phyloP scores from a whole-genome alignment of 2,329 filamentous ascomycete species.

The Chaetomiaceae sp. region DNA sequence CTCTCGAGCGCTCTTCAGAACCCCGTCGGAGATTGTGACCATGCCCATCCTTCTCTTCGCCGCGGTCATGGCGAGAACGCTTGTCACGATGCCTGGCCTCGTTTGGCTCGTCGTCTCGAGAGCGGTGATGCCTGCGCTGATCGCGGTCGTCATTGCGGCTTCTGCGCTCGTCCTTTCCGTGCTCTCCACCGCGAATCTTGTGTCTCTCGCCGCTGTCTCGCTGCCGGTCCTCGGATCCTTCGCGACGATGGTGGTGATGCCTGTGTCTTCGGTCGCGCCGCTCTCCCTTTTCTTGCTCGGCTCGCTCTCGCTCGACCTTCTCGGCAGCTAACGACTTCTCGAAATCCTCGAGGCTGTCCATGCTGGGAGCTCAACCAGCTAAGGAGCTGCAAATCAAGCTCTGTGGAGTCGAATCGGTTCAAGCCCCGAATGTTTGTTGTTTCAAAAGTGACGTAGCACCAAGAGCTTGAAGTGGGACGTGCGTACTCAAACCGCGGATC shows the following conservation, averaged over 20 bases:
- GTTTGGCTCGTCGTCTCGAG: constrained; percentile 36
- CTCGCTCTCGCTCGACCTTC: constrained; percentile 29
- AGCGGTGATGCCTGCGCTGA: constrained; percentile 29
- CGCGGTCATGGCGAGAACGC: constrained; percentile 50
- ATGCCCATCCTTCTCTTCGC: constrained; percentile 36
- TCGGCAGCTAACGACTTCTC: constrained; percentile 35
- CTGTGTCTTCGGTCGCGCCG: constrained; percentile 26
- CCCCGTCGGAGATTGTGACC: constrained; percentile 42
- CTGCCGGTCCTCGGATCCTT: constrained; percentile 24
- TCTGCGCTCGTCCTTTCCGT: constrained; percentile 25
- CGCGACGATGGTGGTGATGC: constrained; percentile 28
- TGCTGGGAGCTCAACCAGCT: background rate
- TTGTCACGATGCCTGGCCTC: constrained; percentile 57
- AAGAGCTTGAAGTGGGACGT: too few relatives aligned
- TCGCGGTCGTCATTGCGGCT: constrained; percentile 27
- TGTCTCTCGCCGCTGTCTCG: constrained; percentile 10
- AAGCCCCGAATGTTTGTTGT: too few relatives aligned
- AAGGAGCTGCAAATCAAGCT: background rate
- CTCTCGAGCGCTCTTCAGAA: constrained; percentile 28
- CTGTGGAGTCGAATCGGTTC: too few relatives aligned
- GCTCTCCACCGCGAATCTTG: constrained; percentile 26
- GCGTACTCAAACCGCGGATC: too few relatives aligned
- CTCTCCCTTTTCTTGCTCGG: constrained; percentile 23
- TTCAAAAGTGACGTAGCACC: too few relatives aligned
- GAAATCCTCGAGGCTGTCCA: constrained; percentile 30